Evolutionary conservation across 805 yeast species (phyloP).

Genomic region (Sungouiozyma ichnusensis): DNA sequence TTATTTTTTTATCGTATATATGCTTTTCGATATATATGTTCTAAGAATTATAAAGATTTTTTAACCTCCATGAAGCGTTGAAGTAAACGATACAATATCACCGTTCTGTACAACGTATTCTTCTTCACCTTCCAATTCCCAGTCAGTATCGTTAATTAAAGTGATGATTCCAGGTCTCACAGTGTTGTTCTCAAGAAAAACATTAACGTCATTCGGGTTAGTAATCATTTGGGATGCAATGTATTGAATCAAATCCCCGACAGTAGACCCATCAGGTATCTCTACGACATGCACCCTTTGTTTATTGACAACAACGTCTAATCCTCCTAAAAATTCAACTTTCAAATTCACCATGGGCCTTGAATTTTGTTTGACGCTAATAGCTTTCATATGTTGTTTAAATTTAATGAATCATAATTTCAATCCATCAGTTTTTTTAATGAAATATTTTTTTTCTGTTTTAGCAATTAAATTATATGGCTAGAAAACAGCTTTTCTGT

Average conservation of each 20-base stretch:
- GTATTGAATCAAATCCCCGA: constrained; percentile 43
- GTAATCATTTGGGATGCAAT: constrained; percentile 46
- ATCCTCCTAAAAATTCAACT: constrained; percentile 58
- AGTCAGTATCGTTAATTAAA: constrained; percentile 85
- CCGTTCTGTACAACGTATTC: constrained; percentile 64
- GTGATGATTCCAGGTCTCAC: constrained; percentile 90
- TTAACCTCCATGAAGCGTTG: constrained; percentile 91
- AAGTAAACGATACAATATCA: constrained; percentile 77
- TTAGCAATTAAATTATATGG: too few relatives aligned
- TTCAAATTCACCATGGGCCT: constrained; percentile 28
- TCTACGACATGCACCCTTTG: constrained; percentile 43
- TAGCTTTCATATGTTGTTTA: too few relatives aligned
- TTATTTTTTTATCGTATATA: not conserved
- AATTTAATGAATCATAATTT: too few relatives aligned
- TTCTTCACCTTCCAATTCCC: constrained; percentile 91
- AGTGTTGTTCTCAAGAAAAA: constrained; percentile 71
- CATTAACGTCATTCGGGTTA: constrained; percentile 53
- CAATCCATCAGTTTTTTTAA: not conserved
- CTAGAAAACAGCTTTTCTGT: too few relatives aligned
- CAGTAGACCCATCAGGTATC: constrained; percentile 29
- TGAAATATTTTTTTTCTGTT: too few relatives aligned
- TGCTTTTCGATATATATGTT: not conserved
- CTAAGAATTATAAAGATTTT: not conserved
- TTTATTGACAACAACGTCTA: constrained; percentile 65
- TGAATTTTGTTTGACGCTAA: not conserved